Evolutionary conservation across 208 protist genomes (phyloP).

Genomic region (Wallacemonas sp.): DNA sequence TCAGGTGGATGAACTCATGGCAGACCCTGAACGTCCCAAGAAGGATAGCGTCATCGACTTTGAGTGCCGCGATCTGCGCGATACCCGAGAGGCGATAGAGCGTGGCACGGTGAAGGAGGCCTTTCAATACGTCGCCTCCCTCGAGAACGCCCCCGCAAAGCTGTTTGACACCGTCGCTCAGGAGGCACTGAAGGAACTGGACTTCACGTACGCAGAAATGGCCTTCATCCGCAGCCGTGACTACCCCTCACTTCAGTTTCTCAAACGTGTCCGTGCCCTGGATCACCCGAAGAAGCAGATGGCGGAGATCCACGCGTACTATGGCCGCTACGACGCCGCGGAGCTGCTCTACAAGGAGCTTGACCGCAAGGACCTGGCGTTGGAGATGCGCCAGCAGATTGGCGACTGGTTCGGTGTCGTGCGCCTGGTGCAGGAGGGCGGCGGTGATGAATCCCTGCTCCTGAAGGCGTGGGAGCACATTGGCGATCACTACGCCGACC

Average conservation of each 20-base stretch:
- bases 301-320: conserved; percentile 96
- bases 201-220: conserved; percentile 91
- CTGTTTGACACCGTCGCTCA: conserved; percentile 96
- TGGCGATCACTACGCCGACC: conserved; percentile 95
- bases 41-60: conserved; percentile 88
- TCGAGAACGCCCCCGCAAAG: conserved; percentile 74
- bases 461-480: conserved; percentile 91
- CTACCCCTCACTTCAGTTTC: conserved; percentile 96
- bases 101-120: conserved; percentile 83
- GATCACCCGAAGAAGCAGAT: conserved; percentile 94
- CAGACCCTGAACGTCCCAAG: conserved; percentile 86
- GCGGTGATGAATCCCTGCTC: conserved; percentile 92
- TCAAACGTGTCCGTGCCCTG: conserved; percentile 91
- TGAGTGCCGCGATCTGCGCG: conserved; percentile 89
- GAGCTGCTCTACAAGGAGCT: conserved; percentile 95
- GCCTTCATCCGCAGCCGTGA: conserved; percentile 95
- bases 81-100: conserved; percentile 76
- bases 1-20: conserved; percentile 94
- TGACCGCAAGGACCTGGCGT: conserved; percentile 95
- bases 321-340: conserved; percentile 95
- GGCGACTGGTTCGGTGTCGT: conserved; percentile 97
- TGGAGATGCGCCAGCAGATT: conserved; percentile 90
- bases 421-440: conserved; percentile 90
- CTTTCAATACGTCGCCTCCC: conserved; percentile 91
- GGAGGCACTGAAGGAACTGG: conserved; percentile 81